These are phyloP conservation scores for Rhynchospora pubera DNA, from an alignment of 176 grass and related monocot species.

Conservation along the genomic window DNA sequence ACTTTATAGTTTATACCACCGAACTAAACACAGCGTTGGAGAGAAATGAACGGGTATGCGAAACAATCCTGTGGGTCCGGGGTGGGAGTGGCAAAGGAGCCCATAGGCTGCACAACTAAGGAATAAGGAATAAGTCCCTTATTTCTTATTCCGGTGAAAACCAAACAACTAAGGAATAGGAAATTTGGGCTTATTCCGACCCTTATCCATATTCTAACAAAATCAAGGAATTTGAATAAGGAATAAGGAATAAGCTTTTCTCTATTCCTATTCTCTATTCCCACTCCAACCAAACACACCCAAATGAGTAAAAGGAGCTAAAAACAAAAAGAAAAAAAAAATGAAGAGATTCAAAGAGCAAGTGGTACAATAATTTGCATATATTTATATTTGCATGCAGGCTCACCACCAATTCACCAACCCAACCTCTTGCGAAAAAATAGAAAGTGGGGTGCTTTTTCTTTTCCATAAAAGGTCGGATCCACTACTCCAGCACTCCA, in stretches of 20 bases:
- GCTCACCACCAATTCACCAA: not conserved
- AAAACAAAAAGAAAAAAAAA: not conserved
- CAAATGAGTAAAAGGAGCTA: not conserved
- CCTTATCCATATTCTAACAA: too few species aligned
- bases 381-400: not conserved
- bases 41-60: not conserved
- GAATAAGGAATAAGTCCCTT: too few species aligned
- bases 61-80: not conserved
- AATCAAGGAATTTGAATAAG: too few species aligned
- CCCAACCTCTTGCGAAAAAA: not conserved
- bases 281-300: too few species aligned
- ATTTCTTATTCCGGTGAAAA: too few species aligned
- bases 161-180: too few species aligned
- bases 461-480: conserved; percentile 1
- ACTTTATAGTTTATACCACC: too few species aligned
- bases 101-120: not conserved
- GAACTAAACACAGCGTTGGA: too few species aligned
- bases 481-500: not conserved
- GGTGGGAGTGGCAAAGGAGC: not conserved
- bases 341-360: not conserved
- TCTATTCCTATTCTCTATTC: too few species aligned
- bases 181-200: too few species aligned
- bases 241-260: too few species aligned
- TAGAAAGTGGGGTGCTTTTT: not conserved
- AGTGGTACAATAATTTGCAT: not conserved